Percentiles rank a stretch among this genome's conserved stretches.
Evolutionary conservation across 2,329 filamentous ascomycete species (phyloP).

Genomic region (Xylariaceae sp.): DNA sequence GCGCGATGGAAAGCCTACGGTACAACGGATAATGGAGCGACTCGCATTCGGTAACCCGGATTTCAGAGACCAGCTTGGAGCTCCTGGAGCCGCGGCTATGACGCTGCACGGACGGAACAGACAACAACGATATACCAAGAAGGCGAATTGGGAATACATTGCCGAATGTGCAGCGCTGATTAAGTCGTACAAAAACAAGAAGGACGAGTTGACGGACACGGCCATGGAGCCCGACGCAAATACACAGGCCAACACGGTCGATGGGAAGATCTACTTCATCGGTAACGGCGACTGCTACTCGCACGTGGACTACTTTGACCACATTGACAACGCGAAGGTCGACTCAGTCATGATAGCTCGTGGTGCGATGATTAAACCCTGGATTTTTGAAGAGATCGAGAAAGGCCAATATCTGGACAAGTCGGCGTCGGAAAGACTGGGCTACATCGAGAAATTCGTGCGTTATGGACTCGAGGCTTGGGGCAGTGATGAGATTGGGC

Average conservation of each 20-base stretch:
- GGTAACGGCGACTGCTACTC: slow-evolving; percentile 97
- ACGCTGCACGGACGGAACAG: slow-evolving; percentile 90
- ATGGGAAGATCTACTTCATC: slow-evolving; percentile 78
- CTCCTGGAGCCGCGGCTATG: slow-evolving; percentile 86
- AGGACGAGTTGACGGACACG: slow-evolving; percentile 68
- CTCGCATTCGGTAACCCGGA: slow-evolving; percentile 78
- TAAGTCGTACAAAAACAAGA: slow-evolving; percentile 70
- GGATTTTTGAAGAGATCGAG: slow-evolving; percentile 96
- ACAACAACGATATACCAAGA: slow-evolving; percentile 89
- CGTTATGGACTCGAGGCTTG: slow-evolving; percentile 89
- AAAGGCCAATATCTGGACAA: slow-evolving; percentile 94
- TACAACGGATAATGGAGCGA: slow-evolving; percentile 75
- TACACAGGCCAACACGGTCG: slow-evolving; percentile 61
- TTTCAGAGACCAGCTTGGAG: slow-evolving; percentile 63
- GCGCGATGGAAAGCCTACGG: slow-evolving; percentile 72
- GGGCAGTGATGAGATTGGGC: slow-evolving; percentile 91
- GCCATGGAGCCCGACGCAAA: slow-evolving; percentile 70
- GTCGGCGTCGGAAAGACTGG: slow-evolving; percentile 78
- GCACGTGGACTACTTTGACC: slow-evolving; percentile 78
- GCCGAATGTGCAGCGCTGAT: slow-evolving; percentile 83
- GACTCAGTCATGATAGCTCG: slow-evolving; percentile 98
- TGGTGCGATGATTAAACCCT: slow-evolving; percentile 93
- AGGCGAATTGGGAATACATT: slow-evolving; percentile 95
- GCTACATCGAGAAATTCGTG: slow-evolving; percentile 83
- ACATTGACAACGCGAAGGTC: slow-evolving; percentile 73